A percentile compares a stretch with the other conserved stretches of the same genome.
Evolutionary conservation across 345 rosid genomes (phyloP).

Genomic region (Salix suchowensis): DNA sequence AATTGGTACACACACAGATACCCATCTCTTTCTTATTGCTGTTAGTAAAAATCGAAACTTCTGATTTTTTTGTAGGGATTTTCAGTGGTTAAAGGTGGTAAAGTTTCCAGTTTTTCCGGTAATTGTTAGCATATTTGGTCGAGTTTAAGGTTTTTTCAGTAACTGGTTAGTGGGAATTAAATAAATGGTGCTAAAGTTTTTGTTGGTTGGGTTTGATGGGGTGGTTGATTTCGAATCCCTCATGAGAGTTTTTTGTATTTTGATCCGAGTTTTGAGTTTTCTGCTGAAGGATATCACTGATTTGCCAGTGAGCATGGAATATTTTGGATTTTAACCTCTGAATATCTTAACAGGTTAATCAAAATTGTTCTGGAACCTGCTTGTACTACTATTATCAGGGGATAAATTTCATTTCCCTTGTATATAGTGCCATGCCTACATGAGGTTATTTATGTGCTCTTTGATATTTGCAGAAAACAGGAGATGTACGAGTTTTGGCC

Average conservation of each 20-base stretch:
- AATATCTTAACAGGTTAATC: neutral
- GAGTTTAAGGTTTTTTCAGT: too few relatives aligned
- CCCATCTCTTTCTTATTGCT: neutral
- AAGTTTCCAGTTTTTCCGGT: too few relatives aligned
- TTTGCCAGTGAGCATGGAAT: neutral
- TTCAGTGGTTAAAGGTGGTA: neutral
- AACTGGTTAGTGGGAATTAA: too few relatives aligned
- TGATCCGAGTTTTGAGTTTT: constrained; percentile 3
- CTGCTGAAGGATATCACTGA: neutral
- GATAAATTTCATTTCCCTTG: too few relatives aligned
- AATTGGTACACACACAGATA: constrained; percentile 41
- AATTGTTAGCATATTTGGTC: too few relatives aligned
- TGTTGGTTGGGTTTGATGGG: neutral
- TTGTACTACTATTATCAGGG: too few relatives aligned
- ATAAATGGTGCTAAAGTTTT: too few relatives aligned
- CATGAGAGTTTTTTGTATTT: neutral
- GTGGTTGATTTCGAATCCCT: neutral
- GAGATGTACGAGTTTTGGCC: constrained; percentile 72
- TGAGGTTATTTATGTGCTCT: neutral
- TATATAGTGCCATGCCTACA: neutral
- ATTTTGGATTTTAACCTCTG: neutral
- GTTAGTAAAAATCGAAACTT: neutral
- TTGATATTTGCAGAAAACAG: constrained; percentile 51
- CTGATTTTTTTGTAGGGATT: neutral
- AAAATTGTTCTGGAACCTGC: too few relatives aligned